Evolutionary conservation across 2,329 filamentous ascomycete genomes (phyloP).

Genomic region (Aureobasidium leucospermi): DNA sequence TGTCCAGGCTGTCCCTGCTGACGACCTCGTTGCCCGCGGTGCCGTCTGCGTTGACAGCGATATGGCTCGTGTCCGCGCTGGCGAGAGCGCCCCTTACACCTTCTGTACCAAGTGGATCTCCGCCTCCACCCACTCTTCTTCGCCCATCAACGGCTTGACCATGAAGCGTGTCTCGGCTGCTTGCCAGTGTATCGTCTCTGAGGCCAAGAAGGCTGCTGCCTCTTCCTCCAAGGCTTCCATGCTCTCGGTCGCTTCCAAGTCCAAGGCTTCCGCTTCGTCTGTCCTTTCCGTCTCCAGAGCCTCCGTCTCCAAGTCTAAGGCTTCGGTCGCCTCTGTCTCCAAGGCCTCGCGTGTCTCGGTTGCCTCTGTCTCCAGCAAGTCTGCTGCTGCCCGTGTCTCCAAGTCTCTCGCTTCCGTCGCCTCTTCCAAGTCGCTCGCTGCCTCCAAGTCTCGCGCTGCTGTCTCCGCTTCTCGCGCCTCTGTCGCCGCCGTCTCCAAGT

Average conservation of each 20-base stretch:
- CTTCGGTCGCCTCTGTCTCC: neutral
- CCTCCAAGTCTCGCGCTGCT: neutral
- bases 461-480: neutral
- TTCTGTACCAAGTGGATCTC: conserved; percentile 10
- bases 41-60: conserved; percentile 10
- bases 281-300: conserved; percentile 5
- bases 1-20: conserved; percentile 2
- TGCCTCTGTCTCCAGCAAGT: neutral
- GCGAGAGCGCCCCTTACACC: neutral
- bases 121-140: conserved; percentile 2
- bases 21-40: conserved; percentile 11
- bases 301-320: conserved; percentile 9
- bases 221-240: conserved; percentile 7
- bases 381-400: neutral
- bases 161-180: conserved; percentile 14
- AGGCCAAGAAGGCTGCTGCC: conserved; percentile 11
- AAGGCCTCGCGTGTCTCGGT: conserved; percentile 9
- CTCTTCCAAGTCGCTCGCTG: neutral
- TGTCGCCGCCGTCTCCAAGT: neutral
- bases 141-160: conserved; percentile 5
- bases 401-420: neutral
- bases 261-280: neutral
- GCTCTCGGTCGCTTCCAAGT: neutral
- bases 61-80: conserved; percentile 7
- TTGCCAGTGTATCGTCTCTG: conserved; percentile 12